These are phyloP conservation scores for Diaporthe nobilis DNA, from an alignment of 2,329 filamentous ascomycete genomes.

Conservation along the genomic window DNA sequence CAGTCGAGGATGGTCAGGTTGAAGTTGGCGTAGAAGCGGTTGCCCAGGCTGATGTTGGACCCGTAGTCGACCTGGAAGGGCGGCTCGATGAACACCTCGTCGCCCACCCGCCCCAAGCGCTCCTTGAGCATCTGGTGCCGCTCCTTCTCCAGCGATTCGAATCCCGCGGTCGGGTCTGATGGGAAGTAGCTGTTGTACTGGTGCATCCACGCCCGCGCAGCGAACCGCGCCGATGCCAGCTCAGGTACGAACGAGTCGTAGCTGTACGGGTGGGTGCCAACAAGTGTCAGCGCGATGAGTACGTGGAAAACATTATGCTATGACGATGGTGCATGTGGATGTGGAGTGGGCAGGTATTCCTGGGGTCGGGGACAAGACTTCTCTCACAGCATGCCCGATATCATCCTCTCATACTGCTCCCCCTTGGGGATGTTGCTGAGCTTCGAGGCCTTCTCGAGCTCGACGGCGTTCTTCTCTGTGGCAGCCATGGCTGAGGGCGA, in stretches of 20 bases:
- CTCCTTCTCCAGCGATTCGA: constrained; percentile 51
- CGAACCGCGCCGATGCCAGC: constrained; percentile 64
- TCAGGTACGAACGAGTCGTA: constrained; percentile 65
- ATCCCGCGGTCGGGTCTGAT: not conserved
- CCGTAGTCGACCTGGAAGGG: constrained; percentile 76
- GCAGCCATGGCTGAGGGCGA: constrained; percentile 15
- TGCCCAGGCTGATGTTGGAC: constrained; percentile 73
- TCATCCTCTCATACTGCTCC: constrained; percentile 75
- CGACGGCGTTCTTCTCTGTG: constrained; percentile 50
- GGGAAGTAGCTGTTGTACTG: constrained; percentile 72
- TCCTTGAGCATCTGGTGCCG: constrained; percentile 62
- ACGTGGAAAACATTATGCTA: too few relatives aligned
- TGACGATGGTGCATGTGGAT: not conserved
- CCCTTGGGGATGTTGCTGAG: constrained; percentile 67
- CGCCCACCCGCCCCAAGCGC: constrained; percentile 65
- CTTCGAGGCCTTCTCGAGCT: constrained; percentile 56
- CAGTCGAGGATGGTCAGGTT: constrained; percentile 79
- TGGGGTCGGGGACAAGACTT: not conserved
- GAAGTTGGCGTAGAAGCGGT: constrained; percentile 74
- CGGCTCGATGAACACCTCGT: constrained; percentile 71
- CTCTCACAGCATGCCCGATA: constrained; percentile 72
- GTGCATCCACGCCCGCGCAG: constrained; percentile 66
- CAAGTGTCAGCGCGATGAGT: not conserved
- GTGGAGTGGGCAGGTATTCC: not conserved
- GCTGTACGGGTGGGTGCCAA: constrained; percentile 48